Conservation (phyloP, 768 basidiomycete genomes). For the Suillus fuscotomentosus region DNA sequence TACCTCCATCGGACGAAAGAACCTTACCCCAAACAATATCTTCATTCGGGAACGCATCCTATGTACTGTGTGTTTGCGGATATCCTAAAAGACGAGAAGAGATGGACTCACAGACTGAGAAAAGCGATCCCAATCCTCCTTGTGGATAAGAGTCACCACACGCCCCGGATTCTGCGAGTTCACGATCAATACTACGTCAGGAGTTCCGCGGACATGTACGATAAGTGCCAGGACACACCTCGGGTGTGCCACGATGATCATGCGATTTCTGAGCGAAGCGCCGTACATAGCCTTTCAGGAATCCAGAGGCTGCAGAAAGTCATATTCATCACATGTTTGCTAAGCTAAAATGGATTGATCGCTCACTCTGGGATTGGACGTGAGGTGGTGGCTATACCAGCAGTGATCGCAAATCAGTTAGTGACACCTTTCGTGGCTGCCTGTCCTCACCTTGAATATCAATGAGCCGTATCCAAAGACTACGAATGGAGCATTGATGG, state of each 20-base stretch:
- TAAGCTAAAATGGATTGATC: neutral
- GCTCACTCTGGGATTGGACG: slow-evolving; percentile 61
- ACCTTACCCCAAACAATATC: slow-evolving; percentile 62
- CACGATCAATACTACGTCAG: neutral
- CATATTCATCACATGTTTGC: neutral
- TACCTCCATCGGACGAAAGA: neutral
- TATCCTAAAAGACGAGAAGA: neutral
- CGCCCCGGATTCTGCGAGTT: slow-evolving; percentile 69
- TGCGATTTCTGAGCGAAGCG: slow-evolving; percentile 90
- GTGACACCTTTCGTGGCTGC: neutral
- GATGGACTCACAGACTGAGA: slow-evolving; percentile 51
- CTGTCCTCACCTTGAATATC: slow-evolving; percentile 74
- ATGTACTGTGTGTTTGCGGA: neutral
- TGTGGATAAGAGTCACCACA: slow-evolving; percentile 87
- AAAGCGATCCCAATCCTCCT: slow-evolving; percentile 82
- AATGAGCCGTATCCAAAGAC: slow-evolving; percentile 94
- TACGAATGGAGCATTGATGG: slow-evolving; percentile 43
- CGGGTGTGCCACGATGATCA: slow-evolving; percentile 89
- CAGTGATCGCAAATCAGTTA: neutral
- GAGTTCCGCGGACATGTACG: neutral
- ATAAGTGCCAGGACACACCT: slow-evolving; percentile 40
- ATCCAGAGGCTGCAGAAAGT: slow-evolving; percentile 62
- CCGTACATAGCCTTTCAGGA: slow-evolving; percentile 86
- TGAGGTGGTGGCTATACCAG: slow-evolving; percentile 75
- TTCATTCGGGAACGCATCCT: slow-evolving; percentile 33